Evolutionary conservation across 345 rosid species (phyloP).

Genomic region (Luvunga scandens): DNA sequence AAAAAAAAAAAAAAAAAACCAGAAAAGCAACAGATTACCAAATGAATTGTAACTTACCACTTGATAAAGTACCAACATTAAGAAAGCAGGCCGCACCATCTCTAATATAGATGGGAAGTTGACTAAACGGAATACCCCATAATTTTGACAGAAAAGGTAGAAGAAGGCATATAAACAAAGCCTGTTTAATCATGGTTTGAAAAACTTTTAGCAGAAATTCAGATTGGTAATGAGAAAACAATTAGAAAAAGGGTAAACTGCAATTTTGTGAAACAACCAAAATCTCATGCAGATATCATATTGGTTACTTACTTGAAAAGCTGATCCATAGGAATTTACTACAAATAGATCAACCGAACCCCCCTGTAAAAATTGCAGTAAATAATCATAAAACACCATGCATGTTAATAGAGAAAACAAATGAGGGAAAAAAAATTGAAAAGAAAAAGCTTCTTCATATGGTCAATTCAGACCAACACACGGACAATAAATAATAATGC

Average conservation of each 20-base stretch:
- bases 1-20: background rate
- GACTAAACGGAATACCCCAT: slow-evolving; percentile 91
- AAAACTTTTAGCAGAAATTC: slow-evolving; percentile 16
- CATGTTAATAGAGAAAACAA: background rate
- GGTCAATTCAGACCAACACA: background rate
- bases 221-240: slow-evolving; percentile 6
- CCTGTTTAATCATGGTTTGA: slow-evolving; percentile 39
- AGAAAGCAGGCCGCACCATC: slow-evolving; percentile 93
- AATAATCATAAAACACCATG: slow-evolving; percentile 12
- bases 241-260: background rate
- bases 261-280: background rate
- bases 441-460: background rate
- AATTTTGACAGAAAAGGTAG: slow-evolving; percentile 89
- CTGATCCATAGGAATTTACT: slow-evolving; percentile 87
- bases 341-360: slow-evolving; percentile 86
- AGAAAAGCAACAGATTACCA: background rate
- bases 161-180: slow-evolving; percentile 71
- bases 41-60: slow-evolving; percentile 50
- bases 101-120: slow-evolving; percentile 79
- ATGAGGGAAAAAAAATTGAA: background rate
- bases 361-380: slow-evolving; percentile 50
- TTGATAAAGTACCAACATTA: slow-evolving; percentile 58
- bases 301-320: slow-evolving; percentile 66
- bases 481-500: background rate
- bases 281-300: background rate